These are phyloP conservation scores for Pseudotulostoma volvatum DNA, from an alignment of 495 filamentous ascomycete genomes.

Conservation along the genomic window DNA sequence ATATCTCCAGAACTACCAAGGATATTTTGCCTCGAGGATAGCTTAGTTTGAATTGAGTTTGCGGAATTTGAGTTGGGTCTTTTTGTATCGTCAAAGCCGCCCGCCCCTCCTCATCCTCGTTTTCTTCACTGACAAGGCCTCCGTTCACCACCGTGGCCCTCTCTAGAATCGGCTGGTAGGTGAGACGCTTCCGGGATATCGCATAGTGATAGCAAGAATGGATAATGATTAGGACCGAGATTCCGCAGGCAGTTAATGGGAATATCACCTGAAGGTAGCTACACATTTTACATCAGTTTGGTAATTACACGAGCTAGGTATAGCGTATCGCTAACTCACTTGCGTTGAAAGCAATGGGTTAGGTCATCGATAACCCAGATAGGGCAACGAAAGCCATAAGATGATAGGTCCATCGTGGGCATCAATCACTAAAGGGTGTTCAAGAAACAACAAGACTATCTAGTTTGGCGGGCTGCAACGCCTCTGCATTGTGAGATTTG, in stretches of 20 bases:
- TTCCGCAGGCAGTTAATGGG: slow-evolving; percentile 50
- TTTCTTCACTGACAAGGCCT: slow-evolving; percentile 28
- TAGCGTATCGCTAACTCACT: slow-evolving; percentile 39
- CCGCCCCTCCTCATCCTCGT: slow-evolving; percentile 47
- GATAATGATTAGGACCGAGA: slow-evolving; percentile 51
- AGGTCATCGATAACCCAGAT: slow-evolving; percentile 85
- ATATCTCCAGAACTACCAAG: slow-evolving; percentile 53
- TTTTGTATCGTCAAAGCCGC: slow-evolving; percentile 46
- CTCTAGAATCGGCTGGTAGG: slow-evolving; percentile 20
- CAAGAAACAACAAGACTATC: too few species aligned
- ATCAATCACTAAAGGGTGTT: too few species aligned
- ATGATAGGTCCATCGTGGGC: too few species aligned
- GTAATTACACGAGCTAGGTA: background rate
- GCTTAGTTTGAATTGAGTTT: slow-evolving; percentile 58
- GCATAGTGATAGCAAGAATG: slow-evolving; percentile 36
- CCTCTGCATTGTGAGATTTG: too few species aligned
- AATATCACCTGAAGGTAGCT: slow-evolving; percentile 77
- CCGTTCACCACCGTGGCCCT: slow-evolving; percentile 32
- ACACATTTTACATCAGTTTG: slow-evolving; percentile 8
- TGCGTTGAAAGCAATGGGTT: slow-evolving; percentile 69
- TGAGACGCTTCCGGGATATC: slow-evolving; percentile 19
- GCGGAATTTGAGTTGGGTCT: slow-evolving; percentile 41
- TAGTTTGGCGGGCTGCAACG: too few species aligned
- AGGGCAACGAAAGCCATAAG: slow-evolving; percentile 51
- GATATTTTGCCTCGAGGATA: slow-evolving; percentile 56